These are phyloP conservation scores for Cupressus sempervirens DNA, from an alignment of 75 land plant species.

Conservation along the genomic window DNA sequence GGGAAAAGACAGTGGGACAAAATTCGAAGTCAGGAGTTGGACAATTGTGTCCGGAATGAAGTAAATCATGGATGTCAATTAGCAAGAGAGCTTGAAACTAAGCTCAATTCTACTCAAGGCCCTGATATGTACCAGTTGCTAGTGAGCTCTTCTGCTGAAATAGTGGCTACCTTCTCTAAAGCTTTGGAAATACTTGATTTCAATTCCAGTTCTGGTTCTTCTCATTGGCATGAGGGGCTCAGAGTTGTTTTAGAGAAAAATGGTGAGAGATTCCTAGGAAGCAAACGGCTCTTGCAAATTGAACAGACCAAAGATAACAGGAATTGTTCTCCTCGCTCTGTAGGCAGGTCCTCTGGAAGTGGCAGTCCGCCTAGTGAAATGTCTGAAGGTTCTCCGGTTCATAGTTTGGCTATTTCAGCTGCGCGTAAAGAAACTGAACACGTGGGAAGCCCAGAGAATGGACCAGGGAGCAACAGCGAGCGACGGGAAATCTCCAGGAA, in stretches of 20 bases:
- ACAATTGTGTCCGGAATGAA: constrained; percentile 1
- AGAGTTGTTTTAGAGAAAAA: neutral
- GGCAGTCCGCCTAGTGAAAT: constrained; percentile 4
- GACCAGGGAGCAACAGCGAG: neutral
- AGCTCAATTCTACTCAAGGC: neutral
- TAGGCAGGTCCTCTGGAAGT: neutral
- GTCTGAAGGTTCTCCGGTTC: constrained; percentile 3
- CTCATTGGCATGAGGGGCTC: neutral
- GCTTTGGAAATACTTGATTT: constrained; percentile 1
- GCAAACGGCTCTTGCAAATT: neutral
- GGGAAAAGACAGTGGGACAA: neutral
- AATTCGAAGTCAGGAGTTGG: neutral
- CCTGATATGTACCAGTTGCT: constrained; percentile 4
- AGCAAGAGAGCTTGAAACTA: constrained; percentile 4
- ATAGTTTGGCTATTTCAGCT: neutral
- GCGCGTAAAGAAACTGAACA: neutral
- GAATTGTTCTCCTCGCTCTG: constrained; percentile 7
- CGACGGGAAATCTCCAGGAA: constrained; percentile 12
- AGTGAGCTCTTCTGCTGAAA: neutral
- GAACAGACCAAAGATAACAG: neutral
- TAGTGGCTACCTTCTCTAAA: constrained; percentile 2
- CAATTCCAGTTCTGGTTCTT: neutral
- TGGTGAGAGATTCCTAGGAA: neutral
- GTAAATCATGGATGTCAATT: constrained; percentile 8
- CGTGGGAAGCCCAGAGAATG: neutral